Conservation (phyloP, 2,329 filamentous ascomycete species). For the Sclerotinia nivalis region DNA sequence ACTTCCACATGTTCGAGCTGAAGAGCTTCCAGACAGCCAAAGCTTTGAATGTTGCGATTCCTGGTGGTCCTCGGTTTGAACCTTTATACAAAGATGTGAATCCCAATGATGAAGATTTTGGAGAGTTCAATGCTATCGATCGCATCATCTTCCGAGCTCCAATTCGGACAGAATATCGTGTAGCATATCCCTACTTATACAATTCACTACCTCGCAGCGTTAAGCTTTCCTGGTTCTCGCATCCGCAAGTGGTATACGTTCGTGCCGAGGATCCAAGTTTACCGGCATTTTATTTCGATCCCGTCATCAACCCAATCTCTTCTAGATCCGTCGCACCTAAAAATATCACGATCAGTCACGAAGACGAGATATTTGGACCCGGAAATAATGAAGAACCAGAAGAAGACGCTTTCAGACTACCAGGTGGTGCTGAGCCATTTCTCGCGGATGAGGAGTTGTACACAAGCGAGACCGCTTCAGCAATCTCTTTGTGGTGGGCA, state of each 20-base stretch:
- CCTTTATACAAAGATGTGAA: conserved; percentile 98
- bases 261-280: conserved; percentile 84
- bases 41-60: conserved; percentile 93
- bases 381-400: conserved; percentile 69
- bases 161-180: conserved; percentile 92
- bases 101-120: conserved; percentile 98
- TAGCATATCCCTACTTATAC: conserved; percentile 92
- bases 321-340: conserved; percentile 91
- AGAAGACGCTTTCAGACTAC: conserved; percentile 83
- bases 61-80: conserved; percentile 95
- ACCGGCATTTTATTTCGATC: conserved; percentile 96
- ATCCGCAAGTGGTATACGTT: conserved; percentile 90
- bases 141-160: conserved; percentile 97
- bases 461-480: conserved; percentile 84
- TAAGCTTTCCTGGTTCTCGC: conserved; percentile 87
- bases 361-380: conserved; percentile 87
- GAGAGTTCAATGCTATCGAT: conserved; percentile 99
- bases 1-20: conserved; percentile 95
- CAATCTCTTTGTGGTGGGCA: conserved; percentile 96
- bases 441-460: conserved; percentile 85
- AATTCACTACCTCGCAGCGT: conserved; percentile 96
- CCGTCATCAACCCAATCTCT: conserved; percentile 96
- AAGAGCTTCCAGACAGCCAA: conserved; percentile 96
- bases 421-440: conserved; percentile 80
- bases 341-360: conserved; percentile 87